Base-by-base conservation (phyloP, 1,284 basidiomycete genomes). In the Ganoderma lucidum region DNA sequence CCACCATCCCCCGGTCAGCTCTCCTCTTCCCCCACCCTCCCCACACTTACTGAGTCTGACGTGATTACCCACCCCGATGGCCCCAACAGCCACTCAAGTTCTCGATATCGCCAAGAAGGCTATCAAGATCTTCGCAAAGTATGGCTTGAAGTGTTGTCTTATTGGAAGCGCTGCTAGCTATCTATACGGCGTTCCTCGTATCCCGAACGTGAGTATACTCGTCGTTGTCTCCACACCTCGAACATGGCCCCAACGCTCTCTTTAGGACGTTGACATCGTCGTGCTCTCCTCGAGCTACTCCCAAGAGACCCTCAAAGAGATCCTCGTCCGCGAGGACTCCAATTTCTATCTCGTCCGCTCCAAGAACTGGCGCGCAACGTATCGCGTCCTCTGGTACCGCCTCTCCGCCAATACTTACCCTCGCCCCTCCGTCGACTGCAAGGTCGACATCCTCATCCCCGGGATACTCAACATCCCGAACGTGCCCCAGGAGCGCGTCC, bases 381-480 rank as follows among this genome's bases (percentile, higher is more conserved):
- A 86, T 75, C 77, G 79, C 37, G 83, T 87, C 0, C 78, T 88
- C 0, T 87, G 83, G 81, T 85, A 81, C 75, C 74, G 77, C 28
- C 72, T 84, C 35, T 65, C 64, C 2, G 68, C 67, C 32, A 30
- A 42, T 37, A 15, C 42, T 6, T 45, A 44, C 64, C 56, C 65
- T n/a, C 56, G 66, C 17, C 71, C 62, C 9, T 39, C 62, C 39
- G 71, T 75, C 32, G 70, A 74, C 37, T 86, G 86, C 76, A 88
- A 88, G 76, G 84, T 89, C 60, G 87, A 88, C 74, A 79, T 89
- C 65, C 82, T 88, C 51, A 64, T 82, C 32, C 85, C 87, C 0
- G 84, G 85, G 0, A 74, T 80, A 10, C 77, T 88, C 67, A 80
- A 83, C 73, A 83, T 87, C 65, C 85, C 85, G 5, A 37, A 70